A percentile compares a stretch with the other conserved stretches of the same genome.
These are phyloP conservation scores for Boletus sp. DNA, from an alignment of 768 basidiomycete species.

Conservation along the genomic window DNA sequence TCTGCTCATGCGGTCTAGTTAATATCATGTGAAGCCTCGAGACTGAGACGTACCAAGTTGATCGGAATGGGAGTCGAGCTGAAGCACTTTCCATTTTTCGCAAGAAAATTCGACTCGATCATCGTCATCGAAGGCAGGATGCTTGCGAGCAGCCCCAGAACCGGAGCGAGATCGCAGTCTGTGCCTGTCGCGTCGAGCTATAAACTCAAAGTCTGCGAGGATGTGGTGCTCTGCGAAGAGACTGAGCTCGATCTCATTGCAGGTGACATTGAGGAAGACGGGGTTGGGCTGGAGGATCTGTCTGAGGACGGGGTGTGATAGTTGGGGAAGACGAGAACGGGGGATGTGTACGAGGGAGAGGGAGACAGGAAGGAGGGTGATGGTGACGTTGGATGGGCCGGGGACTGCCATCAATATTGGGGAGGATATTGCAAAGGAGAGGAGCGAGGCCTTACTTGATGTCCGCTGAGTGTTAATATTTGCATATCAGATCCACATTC, in stretches of 20 bases:
- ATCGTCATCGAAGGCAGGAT: conserved; percentile 33
- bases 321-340: conserved; percentile 57
- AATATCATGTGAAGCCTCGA: not conserved
- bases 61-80: conserved; percentile 79
- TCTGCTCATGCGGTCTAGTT: conserved; percentile 37
- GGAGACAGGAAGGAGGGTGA: conserved; percentile 68
- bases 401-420: conserved; percentile 25
- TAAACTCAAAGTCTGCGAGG: conserved; percentile 58
- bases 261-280: conserved; percentile 71
- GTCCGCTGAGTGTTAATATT: conserved; percentile 12
- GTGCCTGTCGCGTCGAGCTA: conserved; percentile 57
- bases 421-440: conserved; percentile 10
- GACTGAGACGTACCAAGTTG: conserved; percentile 49
- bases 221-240: conserved; percentile 63
- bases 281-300: conserved; percentile 68
- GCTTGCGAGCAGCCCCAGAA: conserved; percentile 32
- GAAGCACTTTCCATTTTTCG: conserved; percentile 76
- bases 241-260: conserved; percentile 77
- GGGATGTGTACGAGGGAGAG: conserved; percentile 76
- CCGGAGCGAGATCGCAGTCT: conserved; percentile 42
- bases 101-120: conserved; percentile 63
- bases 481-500: conserved; percentile 10
- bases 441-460: not conserved
- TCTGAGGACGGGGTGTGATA: conserved; percentile 62
- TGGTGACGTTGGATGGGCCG: conserved; percentile 44